Evolutionary conservation across 495 filamentous ascomycete species (phyloP).

Genomic region (Xanthoparmelia taractica): DNA sequence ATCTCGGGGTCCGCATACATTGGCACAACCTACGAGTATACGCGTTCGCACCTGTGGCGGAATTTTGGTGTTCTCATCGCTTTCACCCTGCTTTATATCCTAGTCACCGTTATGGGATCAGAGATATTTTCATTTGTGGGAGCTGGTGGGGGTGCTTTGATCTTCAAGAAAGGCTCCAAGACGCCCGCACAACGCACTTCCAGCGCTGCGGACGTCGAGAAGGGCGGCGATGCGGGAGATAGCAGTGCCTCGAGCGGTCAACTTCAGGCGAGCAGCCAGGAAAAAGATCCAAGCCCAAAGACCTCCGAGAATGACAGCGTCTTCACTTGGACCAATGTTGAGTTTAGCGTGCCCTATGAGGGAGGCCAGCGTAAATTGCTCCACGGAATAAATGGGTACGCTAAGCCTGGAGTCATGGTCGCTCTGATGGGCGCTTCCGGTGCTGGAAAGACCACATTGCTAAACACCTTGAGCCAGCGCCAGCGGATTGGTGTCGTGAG

Average conservation of each 20-base stretch:
- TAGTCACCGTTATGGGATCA: conserved; percentile 55
- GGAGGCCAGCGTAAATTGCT: conserved; percentile 63
- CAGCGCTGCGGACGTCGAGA: conserved; percentile 43
- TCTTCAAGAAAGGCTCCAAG: conserved; percentile 61
- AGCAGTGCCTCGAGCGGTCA: conserved; percentile 40
- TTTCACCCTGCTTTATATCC: conserved; percentile 60
- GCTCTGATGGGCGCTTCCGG: conserved; percentile 80
- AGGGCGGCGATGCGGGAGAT: conserved; percentile 28
- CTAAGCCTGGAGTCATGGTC: conserved; percentile 72
- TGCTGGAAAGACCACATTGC: conserved; percentile 72
- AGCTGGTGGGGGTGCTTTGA: conserved; percentile 50
- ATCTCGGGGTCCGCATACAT: conserved; percentile 58
- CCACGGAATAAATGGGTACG: conserved; percentile 65
- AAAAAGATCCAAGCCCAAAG: conserved; percentile 42
- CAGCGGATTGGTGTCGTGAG: conserved; percentile 62
- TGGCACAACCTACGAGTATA: conserved; percentile 48
- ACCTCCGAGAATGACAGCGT: conserved; percentile 56
- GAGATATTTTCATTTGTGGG: conserved; percentile 47
- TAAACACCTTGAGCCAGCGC: conserved; percentile 70
- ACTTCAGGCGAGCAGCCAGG: conserved; percentile 36
- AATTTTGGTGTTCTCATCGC: conserved; percentile 72
- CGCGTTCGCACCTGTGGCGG: conserved; percentile 62
- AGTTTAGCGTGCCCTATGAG: conserved; percentile 65
- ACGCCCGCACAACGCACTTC: conserved; percentile 38
- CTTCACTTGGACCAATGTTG: conserved; percentile 69